Percentiles rank a stretch among this genome's conserved stretches.
Evolutionary conservation across 345 rosid species (phyloP).

Genomic region (Lepidium didymum): DNA sequence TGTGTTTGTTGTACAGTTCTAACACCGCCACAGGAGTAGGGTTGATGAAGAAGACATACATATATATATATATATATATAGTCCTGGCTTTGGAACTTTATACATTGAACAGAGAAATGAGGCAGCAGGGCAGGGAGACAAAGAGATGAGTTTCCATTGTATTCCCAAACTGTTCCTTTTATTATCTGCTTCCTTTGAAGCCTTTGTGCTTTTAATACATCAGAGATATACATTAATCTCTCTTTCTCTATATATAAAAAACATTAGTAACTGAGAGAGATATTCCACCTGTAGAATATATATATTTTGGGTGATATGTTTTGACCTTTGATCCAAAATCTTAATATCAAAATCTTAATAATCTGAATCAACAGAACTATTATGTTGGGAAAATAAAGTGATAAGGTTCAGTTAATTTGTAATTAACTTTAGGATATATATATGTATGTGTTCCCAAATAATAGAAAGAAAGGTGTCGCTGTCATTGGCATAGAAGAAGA

Average conservation of each 20-base stretch:
- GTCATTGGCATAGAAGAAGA: too few relatives aligned
- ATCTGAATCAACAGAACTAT: too few relatives aligned
- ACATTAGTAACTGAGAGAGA: not conserved
- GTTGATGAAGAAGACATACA: not conserved
- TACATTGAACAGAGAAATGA: not conserved
- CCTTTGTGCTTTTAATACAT: not conserved
- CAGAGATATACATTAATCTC: too few relatives aligned
- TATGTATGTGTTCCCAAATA: too few relatives aligned
- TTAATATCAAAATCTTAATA: not conserved
- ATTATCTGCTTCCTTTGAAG: not conserved
- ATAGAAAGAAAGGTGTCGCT: too few relatives aligned
- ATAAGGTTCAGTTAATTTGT: too few relatives aligned
- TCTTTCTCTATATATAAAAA: too few relatives aligned
- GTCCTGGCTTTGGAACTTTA: conserved; percentile 1
- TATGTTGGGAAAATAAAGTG: too few relatives aligned
- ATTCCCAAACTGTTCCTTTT: not conserved
- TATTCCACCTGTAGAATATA: not conserved
- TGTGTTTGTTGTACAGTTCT: conserved; percentile 12
- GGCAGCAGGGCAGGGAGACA: conserved; percentile 1
- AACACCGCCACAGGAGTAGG: conserved; percentile 27
- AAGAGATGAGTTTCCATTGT: not conserved
- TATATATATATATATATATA: not conserved
- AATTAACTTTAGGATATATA: too few relatives aligned
- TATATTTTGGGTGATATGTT: not conserved
- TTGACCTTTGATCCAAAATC: not conserved